Percentiles rank a stretch among this genome's conserved stretches.
Evolutionary conservation across 441 rosid genomes (phyloP).

Genomic region (Cnidoscolus chayamansa): DNA sequence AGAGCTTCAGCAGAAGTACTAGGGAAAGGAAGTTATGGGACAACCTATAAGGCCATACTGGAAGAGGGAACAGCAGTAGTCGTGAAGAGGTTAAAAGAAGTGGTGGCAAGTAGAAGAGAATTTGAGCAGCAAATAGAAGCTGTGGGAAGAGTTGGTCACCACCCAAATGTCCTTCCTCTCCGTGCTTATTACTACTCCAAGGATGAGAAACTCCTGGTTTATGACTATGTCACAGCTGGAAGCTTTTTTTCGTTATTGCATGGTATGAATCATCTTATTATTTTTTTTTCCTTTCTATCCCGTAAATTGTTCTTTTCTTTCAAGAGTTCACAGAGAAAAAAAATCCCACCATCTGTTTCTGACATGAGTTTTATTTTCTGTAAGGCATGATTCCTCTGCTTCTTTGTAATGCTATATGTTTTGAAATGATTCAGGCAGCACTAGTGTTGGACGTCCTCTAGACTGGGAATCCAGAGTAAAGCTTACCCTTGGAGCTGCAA

Average conservation of each 20-base stretch:
- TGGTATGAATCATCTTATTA: conserved; percentile 37
- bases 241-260: conserved; percentile 69
- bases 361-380: no score
- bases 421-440: conserved; percentile 49
- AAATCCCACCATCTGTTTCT: no score
- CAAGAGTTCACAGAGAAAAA: no score
- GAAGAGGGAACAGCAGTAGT: conserved; percentile 78
- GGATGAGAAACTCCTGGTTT: no score
- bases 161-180: conserved; percentile 68
- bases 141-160: conserved; percentile 60
- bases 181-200: conserved; percentile 46
- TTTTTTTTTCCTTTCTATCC: conserved; percentile 5
- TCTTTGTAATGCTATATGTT: background rate
- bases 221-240: conserved; percentile 57
- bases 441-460: conserved; percentile 52
- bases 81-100: conserved; percentile 84
- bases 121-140: conserved; percentile 92
- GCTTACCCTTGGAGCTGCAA: conserved; percentile 70
- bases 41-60: conserved; percentile 73
- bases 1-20: conserved; percentile 95
- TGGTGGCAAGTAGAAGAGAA: conserved; percentile 62
- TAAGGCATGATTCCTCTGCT: no score
- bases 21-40: conserved; percentile 85
- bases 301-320: background rate
- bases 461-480: conserved; percentile 80